Evolutionary conservation across 352 stramenopile genomes (phyloP).

Genomic region (Phytophthora fragariae): DNA sequence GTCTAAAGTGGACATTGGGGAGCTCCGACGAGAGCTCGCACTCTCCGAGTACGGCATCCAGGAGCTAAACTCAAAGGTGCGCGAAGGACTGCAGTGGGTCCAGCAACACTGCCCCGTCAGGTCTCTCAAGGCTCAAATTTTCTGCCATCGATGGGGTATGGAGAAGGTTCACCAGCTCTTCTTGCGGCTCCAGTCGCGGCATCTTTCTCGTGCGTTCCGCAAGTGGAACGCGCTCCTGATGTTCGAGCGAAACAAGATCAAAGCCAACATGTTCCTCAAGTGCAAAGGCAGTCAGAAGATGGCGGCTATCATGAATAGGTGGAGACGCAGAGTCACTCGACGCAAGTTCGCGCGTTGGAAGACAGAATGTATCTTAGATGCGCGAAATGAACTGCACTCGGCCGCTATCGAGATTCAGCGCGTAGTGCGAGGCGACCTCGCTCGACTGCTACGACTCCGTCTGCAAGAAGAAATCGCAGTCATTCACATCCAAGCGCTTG

Average conservation of each 20-base stretch:
- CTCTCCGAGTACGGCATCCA: constrained; percentile 83
- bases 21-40: constrained; percentile 78
- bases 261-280: constrained; percentile 85
- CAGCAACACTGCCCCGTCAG: constrained; percentile 85
- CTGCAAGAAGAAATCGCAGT: constrained; percentile 43
- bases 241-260: constrained; percentile 81
- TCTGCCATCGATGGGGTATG: constrained; percentile 86
- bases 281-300: constrained; percentile 84
- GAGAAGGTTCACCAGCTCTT: constrained; percentile 87
- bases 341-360: constrained; percentile 64
- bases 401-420: constrained; percentile 81
- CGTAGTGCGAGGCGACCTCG: constrained; percentile 56
- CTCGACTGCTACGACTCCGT: constrained; percentile 35
- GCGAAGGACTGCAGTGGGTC: constrained; percentile 87
- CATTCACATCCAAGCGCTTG: constrained; percentile 55
- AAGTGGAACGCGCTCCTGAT: constrained; percentile 77
- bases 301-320: constrained; percentile 68
- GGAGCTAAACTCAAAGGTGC: constrained; percentile 73
- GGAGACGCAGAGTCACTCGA: constrained; percentile 59
- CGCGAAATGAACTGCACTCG: constrained; percentile 63
- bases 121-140: constrained; percentile 84
- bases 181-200: constrained; percentile 67
- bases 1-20: constrained; percentile 51
- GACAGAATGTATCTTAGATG: constrained; percentile 52
- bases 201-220: constrained; percentile 68